Evolutionary conservation across 768 basidiomycete genomes (phyloP).

Genomic region (Amylocystis lapponica): DNA sequence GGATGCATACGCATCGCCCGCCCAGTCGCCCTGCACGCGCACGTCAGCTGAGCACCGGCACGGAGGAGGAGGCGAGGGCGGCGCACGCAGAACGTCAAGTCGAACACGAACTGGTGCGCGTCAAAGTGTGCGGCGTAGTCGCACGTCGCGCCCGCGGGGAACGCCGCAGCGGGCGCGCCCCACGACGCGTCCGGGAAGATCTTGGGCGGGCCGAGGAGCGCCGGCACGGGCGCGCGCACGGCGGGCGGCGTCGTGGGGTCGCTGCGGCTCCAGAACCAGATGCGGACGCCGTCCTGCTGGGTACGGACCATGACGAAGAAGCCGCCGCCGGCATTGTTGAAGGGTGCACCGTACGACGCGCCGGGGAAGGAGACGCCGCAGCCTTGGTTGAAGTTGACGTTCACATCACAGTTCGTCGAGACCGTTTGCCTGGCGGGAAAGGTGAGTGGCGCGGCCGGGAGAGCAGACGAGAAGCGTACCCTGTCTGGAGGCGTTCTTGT

Average conservation of each 20-base stretch:
- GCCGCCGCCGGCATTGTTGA: constrained; percentile 53
- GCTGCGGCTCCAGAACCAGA: constrained; percentile 60
- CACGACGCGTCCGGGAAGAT: constrained; percentile 25
- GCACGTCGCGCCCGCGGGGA: constrained; percentile 41
- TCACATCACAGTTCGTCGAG: constrained; percentile 44
- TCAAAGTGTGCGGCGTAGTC: constrained; percentile 49
- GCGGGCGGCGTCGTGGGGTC: constrained; percentile 38
- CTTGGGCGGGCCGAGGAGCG: constrained; percentile 1
- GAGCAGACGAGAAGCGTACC: constrained; percentile 29
- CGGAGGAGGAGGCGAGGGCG: background rate
- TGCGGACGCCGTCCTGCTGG: constrained; percentile 36
- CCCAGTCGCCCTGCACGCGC: constrained; percentile 45
- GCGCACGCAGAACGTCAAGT: constrained; percentile 58
- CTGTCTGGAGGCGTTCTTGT: constrained; percentile 35
- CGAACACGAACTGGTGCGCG: constrained; percentile 48
- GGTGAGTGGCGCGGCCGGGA: background rate
- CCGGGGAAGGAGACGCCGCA: constrained; percentile 46
- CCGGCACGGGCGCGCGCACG: constrained; percentile 20
- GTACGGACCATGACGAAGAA: constrained; percentile 50
- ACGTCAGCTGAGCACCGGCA: background rate
- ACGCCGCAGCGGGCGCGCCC: constrained; percentile 44
- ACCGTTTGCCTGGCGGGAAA: constrained; percentile 26
- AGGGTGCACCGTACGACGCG: constrained; percentile 40
- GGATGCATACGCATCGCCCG: constrained; percentile 34
- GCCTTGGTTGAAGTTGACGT: constrained; percentile 51